Base-by-base conservation (phyloP, 2,329 filamentous ascomycete genomes). In the Exutisphaerella laricina region DNA sequence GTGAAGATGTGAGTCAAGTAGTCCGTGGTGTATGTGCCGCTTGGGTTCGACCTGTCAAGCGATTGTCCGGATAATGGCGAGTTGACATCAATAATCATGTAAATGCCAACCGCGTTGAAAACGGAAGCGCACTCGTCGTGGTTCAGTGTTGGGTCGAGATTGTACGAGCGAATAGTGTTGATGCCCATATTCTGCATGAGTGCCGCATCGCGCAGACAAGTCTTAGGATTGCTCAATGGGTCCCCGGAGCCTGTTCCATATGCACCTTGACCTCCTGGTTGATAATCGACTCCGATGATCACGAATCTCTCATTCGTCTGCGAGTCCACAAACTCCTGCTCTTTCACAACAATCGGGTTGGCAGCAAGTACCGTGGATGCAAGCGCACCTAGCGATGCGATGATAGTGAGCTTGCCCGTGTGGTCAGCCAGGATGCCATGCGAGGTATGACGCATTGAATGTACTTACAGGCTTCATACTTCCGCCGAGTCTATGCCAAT, bases 151-250 rank as follows among this genome's bases (percentile, higher is more conserved):
- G 78, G 77, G 49, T 78, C 72, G 48, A 82, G 63, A 60, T 81
- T 81, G 71, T 83, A 83, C 41, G 78, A 72, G 46, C 79, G 77
- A 53, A 82, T 78, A 6, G 78, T 79, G 64, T 83, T 83, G 52
- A 79, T 73, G 61, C 79, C 79, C 38, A 82, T 65, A 46, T 69
- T 65, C 64, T 83, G 79, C 69, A 83, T 77, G 33, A 82, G 66
- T 16, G 75, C 74, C 13, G 79, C 79, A 68, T 83, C 79, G 40
- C 79, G 73, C 51, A 81, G 61, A 58, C 79, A 83, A 17, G 70
- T 65, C 9, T 70, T 70, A n/a, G 64, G 68, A 56, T 82, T 70
- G 57, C 70, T 78, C 46, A 83, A 64, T 22, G 78, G 74, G 58
- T 83, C 79, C 28, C 66, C 65, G 21, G 63, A 60, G 12, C 66